Conservation (phyloP, 805 yeast genomes). For the Candida orba region DNA sequence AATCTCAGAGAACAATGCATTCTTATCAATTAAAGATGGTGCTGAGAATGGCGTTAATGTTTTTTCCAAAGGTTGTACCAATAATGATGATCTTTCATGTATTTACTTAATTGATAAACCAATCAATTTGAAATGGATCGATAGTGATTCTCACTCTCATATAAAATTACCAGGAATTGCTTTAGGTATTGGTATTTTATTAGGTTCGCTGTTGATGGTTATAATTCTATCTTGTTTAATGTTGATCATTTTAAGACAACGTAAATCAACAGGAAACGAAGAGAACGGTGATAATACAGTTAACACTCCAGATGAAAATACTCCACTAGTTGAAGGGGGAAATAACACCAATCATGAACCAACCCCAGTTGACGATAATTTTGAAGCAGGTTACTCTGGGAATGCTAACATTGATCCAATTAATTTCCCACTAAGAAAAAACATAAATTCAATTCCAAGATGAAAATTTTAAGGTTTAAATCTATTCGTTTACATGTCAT, state of each 20-base stretch:
- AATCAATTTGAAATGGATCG: constrained; percentile 57
- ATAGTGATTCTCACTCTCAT: constrained; percentile 40
- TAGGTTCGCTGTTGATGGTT: constrained; percentile 45
- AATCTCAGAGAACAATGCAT: constrained; percentile 29
- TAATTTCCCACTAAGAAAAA: constrained; percentile 2
- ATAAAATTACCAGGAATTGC: constrained; percentile 63
- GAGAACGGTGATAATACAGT: background rate
- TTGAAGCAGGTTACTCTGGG: constrained; percentile 20
- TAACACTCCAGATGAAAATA: constrained; percentile 1
- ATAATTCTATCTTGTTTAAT: constrained; percentile 30
- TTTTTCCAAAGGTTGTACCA: constrained; percentile 52
- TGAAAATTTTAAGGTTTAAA: background rate
- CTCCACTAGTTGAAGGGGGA: background rate
- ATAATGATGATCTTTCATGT: constrained; percentile 33
- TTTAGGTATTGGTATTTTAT: constrained; percentile 55
- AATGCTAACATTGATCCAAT: constrained; percentile 18
- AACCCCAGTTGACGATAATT: constrained; percentile 3
- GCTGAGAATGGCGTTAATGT: constrained; percentile 52
- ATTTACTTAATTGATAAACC: constrained; percentile 63
- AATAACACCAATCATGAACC: background rate
- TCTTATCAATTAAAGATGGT: constrained; percentile 37
- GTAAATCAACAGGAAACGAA: constrained; percentile 2
- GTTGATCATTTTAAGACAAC: constrained; percentile 26
- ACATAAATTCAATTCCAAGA: background rate
- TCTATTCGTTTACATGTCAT: too few relatives aligned